These are phyloP conservation scores for Fusarium coicis DNA, from an alignment of 2,329 filamentous ascomycete species.

Conservation along the genomic window DNA sequence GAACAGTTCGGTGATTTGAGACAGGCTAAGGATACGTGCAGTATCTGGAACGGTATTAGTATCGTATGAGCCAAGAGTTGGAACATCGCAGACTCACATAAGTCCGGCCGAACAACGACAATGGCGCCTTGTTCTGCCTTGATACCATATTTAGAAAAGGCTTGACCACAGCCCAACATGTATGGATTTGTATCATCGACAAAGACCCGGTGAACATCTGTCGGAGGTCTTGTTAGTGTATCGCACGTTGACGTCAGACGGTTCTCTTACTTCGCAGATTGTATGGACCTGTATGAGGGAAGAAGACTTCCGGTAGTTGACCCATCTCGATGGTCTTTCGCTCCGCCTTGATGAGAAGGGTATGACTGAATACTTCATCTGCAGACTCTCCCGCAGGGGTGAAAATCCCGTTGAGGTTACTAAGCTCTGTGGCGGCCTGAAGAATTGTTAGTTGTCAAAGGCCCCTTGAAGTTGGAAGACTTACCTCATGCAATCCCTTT, in stretches of 20 bases:
- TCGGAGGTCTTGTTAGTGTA: not conserved
- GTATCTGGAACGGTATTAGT: not conserved
- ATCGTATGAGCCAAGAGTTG: no score
- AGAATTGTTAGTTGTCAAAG: fast-evolving
- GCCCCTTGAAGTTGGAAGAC: fast-evolving
- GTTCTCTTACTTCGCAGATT: not conserved
- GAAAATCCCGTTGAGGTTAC: not conserved
- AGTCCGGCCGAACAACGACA: slow-evolving; percentile 31
- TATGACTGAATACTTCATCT: slow-evolving; percentile 8
- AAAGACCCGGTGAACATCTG: slow-evolving; percentile 30
- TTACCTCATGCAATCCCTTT: not conserved
- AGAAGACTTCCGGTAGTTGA: slow-evolving; percentile 21
- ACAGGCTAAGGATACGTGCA: not conserved
- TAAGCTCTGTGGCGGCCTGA: not conserved
- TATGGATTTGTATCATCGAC: slow-evolving; percentile 29
- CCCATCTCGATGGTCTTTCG: slow-evolving; percentile 7
- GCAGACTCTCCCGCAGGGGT: not conserved
- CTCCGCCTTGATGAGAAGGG: slow-evolving; percentile 9
- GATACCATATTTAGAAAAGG: slow-evolving; percentile 26
- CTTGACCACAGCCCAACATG: slow-evolving; percentile 11
- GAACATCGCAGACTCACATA: slow-evolving; percentile 11
- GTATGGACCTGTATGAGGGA: slow-evolving; percentile 17
- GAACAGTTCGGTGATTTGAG: not conserved
- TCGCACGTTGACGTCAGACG: fast-evolving
- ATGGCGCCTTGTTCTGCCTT: slow-evolving; percentile 12